Conservation (phyloP, 176 grass and related monocot genomes). For the Juncus inflexus region DNA sequence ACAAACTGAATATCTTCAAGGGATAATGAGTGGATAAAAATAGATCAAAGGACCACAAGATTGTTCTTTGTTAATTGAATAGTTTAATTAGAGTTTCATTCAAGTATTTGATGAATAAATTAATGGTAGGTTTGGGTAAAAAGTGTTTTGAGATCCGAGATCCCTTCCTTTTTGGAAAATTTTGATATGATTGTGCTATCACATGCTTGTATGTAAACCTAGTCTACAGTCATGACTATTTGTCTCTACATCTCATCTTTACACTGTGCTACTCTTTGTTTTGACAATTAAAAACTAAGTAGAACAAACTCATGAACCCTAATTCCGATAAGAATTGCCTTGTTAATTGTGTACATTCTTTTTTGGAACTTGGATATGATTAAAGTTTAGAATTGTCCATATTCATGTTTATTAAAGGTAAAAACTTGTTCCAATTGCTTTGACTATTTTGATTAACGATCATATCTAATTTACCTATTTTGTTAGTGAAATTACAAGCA, state of each 20-base stretch:
- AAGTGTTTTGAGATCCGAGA: slow-evolving; percentile 34
- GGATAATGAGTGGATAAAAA: too few relatives aligned
- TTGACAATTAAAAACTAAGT: slow-evolving; percentile 1
- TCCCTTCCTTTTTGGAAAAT: slow-evolving; percentile 23
- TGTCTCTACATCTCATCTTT: slow-evolving; percentile 1
- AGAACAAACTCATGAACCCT: slow-evolving; percentile 4
- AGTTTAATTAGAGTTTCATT: slow-evolving; percentile 13
- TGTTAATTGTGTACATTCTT: slow-evolving; percentile 20
- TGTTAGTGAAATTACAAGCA: too few relatives aligned
- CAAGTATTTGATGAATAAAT: slow-evolving; percentile 24
- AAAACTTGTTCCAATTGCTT: too few relatives aligned
- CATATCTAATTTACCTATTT: too few relatives aligned
- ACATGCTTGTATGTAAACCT: slow-evolving; percentile 22
- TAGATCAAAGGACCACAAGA: slow-evolving; percentile 1
- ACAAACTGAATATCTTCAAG: too few relatives aligned
- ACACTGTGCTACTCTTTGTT: slow-evolving; percentile 16
- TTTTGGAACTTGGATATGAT: slow-evolving; percentile 10
- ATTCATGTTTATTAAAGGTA: slow-evolving; percentile 6
- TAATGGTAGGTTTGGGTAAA: slow-evolving; percentile 14
- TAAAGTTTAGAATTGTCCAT: slow-evolving; percentile 28
- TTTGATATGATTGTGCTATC: slow-evolving; percentile 23
- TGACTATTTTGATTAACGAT: too few relatives aligned
- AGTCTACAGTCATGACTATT: neutral
- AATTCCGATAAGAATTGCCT: slow-evolving; percentile 7
- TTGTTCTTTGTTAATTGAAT: slow-evolving; percentile 1